Percentiles rank a stretch among this genome's conserved stretches.
Conservation (phyloP, 768 basidiomycete species). For the Kwoniella botswanensis region DNA sequence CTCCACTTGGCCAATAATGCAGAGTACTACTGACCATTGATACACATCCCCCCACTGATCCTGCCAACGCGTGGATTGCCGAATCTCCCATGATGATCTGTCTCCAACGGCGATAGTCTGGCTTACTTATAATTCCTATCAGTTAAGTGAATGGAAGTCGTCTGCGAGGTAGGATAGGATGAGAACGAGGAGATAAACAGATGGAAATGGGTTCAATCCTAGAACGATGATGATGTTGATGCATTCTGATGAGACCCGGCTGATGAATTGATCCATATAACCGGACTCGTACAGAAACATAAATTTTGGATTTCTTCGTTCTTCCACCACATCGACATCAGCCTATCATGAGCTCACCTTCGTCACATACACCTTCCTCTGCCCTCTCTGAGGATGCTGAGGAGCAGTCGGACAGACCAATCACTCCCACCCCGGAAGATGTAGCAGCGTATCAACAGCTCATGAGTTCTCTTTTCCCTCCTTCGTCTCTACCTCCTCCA, state of each 20-base stretch:
- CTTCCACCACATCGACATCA: no score
- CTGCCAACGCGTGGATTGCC: slow-evolving; percentile 81
- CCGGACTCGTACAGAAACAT: not conserved
- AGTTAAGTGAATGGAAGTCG: no score
- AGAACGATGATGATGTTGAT: not conserved
- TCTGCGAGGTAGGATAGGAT: not conserved
- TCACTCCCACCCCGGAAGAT: slow-evolving; percentile 14
- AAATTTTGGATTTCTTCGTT: not conserved
- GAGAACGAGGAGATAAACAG: not conserved
- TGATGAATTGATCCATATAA: not conserved
- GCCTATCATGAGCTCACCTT: not conserved
- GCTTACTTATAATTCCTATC: no score
- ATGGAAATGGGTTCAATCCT: not conserved
- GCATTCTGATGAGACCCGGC: not conserved
- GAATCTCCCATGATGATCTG: slow-evolving; percentile 64
- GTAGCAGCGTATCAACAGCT: slow-evolving; percentile 8
- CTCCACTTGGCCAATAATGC: not conserved
- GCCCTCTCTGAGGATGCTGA: not conserved
- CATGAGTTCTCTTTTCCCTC: slow-evolving; percentile 18
- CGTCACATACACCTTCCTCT: not conserved
- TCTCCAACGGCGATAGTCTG: no score
- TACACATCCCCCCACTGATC: slow-evolving; percentile 84
- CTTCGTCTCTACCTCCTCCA: slow-evolving; percentile 10
- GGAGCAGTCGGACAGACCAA: not conserved
- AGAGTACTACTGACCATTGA: slow-evolving; percentile 74